Evolutionary conservation across 345 rosid genomes (phyloP).

Genomic region (Salix exigua): DNA sequence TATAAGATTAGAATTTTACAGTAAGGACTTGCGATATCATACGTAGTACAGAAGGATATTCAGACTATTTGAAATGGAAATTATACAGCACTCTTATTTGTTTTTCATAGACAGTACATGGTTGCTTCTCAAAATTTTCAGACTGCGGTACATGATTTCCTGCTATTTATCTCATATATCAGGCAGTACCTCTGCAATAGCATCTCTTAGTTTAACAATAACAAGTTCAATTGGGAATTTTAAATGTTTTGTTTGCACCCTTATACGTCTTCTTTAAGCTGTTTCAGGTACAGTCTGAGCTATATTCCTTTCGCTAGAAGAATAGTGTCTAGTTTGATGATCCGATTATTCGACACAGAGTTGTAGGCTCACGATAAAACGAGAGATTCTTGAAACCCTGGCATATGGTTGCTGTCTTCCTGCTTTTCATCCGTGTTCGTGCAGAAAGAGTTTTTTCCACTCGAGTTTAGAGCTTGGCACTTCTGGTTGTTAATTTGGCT

Average conservation of each 20-base stretch:
- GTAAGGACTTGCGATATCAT: background rate
- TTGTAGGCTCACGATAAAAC: constrained; percentile 18
- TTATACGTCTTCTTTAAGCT: constrained; percentile 20
- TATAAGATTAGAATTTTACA: background rate
- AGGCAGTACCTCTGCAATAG: background rate
- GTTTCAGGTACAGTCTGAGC: constrained; percentile 86
- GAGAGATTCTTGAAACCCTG: background rate
- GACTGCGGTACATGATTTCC: background rate
- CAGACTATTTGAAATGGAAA: background rate
- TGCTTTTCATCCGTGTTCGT: background rate
- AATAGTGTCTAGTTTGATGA: constrained; percentile 70
- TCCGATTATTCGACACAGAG: constrained; percentile 84
- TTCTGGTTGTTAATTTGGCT: background rate
- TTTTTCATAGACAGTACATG: background rate
- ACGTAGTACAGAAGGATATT: background rate
- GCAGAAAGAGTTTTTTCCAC: background rate
- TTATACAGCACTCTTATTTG: background rate
- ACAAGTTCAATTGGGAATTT: background rate
- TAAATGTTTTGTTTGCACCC: background rate
- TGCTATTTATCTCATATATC: background rate
- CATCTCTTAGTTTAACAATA: background rate
- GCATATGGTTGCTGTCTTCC: background rate
- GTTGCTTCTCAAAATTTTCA: background rate
- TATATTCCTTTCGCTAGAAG: constrained; percentile 85
- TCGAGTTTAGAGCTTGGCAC: background rate